Conservation (phyloP, 768 basidiomycete species). For the Psilocybe azurescens region DNA sequence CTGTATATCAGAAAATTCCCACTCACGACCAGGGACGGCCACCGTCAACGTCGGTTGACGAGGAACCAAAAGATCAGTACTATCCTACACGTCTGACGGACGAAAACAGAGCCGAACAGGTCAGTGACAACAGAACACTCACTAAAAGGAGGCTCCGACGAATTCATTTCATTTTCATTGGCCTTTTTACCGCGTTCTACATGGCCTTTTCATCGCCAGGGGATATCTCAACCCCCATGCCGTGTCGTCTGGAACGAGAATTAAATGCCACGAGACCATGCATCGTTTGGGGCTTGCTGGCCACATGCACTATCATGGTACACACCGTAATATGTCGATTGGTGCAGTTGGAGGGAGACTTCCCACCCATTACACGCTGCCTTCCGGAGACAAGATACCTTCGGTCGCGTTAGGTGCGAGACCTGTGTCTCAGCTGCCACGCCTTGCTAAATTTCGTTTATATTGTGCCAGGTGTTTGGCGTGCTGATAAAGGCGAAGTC, state of each 20-base stretch:
- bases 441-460: background rate
- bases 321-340: conserved; percentile 11
- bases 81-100: background rate
- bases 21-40: background rate
- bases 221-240: background rate
- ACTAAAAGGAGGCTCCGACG: background rate
- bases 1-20: conserved; percentile 10
- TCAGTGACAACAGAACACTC: conserved; percentile 1
- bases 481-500: conserved; percentile 60
- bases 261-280: conserved; percentile 6
- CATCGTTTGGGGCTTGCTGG: conserved; percentile 12
- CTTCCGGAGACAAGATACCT: conserved; percentile 73
- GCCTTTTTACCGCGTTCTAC: conserved; percentile 19
- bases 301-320: conserved; percentile 4
- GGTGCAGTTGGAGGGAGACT: conserved; percentile 25
- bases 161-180: conserved; percentile 9
- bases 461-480: conserved; percentile 56
- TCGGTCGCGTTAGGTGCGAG: conserved; percentile 54
- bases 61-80: conserved; percentile 1
- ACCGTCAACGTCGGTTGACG: background rate
- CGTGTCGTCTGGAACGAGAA: background rate
- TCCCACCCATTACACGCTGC: conserved; percentile 59
- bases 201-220: conserved; percentile 17
- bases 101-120: background rate
- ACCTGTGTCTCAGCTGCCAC: background rate